Base-by-base conservation (phyloP, 208 protist species). In the Trypanosoma mega region DNA sequence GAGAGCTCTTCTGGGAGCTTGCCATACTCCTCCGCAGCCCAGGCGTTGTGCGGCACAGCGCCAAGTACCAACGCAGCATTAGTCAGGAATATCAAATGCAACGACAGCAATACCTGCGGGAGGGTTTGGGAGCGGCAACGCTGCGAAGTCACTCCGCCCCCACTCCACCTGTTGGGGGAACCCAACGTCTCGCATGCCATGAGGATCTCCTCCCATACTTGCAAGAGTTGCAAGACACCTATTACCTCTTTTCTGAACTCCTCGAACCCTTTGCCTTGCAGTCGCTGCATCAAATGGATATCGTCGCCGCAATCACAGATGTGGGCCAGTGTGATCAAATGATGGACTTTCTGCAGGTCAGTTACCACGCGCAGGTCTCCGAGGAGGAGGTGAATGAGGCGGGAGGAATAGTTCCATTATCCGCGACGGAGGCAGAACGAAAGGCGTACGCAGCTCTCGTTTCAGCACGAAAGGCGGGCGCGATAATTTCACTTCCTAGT, bases 201-300 rank as follows among this genome's bases (percentile, higher is more conserved):
- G n/a, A 62, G 11, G 20, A 27, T 1, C 43, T 62, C 41, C 4
- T 51, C 30, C 30, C 29, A 31, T 51, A 52, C 29, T 43, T 62
- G 27, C 56, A 62, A n/a, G 56, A 62, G n/a, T 26, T 62, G 27
- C 56, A 62, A 43, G 56, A 62, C 27, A 52, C 41, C 12, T 62
- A 62, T 45, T 62, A 62, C 20, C 45, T 62, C 2, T 62, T 29
- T 24, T 49, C 45, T 29, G 56, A 62, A 9, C 44, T 62, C 20
- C 29, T 62, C n/a, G 56, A 62, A 34, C 56, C 56, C 4, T 62
- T 62, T 52, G 43, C 29, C 31, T 7, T 62, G 24, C 56, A 62
- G 26, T 62, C 45, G 4, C 23, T 52, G 29, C 56, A 62, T n/a
- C 56, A 52, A 3, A 41, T 62, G 16, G 18, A 43, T 34, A 39